Base-by-base conservation (phyloP, 2,329 filamentous ascomycete species). In the Lasiodiplodia gonubiensis region DNA sequence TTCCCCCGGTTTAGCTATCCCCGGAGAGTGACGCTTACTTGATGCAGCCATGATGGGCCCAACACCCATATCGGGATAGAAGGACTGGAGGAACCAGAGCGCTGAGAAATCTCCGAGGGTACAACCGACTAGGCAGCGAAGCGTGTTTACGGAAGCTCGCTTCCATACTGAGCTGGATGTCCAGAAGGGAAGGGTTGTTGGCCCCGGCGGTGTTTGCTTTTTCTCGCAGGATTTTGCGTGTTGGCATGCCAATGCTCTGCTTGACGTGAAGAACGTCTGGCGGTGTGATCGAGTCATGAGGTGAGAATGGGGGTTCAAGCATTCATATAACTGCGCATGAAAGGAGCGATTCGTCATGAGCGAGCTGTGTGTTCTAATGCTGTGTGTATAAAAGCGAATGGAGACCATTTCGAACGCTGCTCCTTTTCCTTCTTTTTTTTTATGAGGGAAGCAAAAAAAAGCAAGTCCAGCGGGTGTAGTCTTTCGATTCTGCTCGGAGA, bases 101-200 rank as follows among this genome's bases (percentile, higher is more conserved):
- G 84, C 80, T 1, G 84, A 81, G 68, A 87, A 87, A 72, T 88
- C 86, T n/a, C 86, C 86, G 0, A 78, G 51, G 0, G 85, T 86
- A 70, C 86, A 88, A 8, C 86, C 85, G 2, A 85, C 75, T 1
- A 88, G 79, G 68, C 86, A 88, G 7, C 85, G 83, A 3, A 85
- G 72, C 0, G 86, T 88, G 70, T 88, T 88, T 70, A 88, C 72
- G 0, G 78, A 76, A 0, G 86, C 83, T n/a, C 86, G 77, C 30
- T 75, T 78, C 85, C 86, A 88, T 0, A 78, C 74, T 12, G 73
- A 67, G 12, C 63, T 70, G n/a, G 73, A 78, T 3, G 70, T 68
- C 80, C 80, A 82, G 70, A 81, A 81, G 12, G 33, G 25, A 6
- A 25, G 2, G 6, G 23, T 51, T 23, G 42, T 51, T 51, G 59